Base-by-base conservation (phyloP, 331 rosid species). In the Quercus lobata region DNA sequence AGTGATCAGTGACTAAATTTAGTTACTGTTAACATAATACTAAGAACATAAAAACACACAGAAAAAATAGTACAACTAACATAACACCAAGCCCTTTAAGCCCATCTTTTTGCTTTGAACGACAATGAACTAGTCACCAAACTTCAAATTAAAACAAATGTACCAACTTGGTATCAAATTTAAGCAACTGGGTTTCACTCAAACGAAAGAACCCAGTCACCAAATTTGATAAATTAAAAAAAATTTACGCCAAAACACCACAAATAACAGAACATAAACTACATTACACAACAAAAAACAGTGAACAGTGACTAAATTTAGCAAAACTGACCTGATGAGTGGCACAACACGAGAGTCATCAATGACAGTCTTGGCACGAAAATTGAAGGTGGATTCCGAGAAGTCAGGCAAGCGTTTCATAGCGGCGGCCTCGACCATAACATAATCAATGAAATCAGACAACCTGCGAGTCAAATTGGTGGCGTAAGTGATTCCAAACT, bases 371-470 rank as follows among this genome's bases (percentile, higher is more conserved):
- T 91, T 90, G 76, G 97, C 97, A 65, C 98, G 93, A 74, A 85
- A 75, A 83, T 92, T 94, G 87, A 91, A 94, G 17, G 89, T 86
- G 8, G 94, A 84, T 53, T 85, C 72, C 0, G 91, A 77, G 87
- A 84, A 92, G 53, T 91, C 84, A 6, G 95, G 94, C 74, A 88
- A 81, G 70, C 87, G 87, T 78, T 94, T 92, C 90, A 91, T 72
- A 27, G 88, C 71, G 41, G 97, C 96, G 52, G 98, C 98, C 84
- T 92, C 92, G 83, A 94, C 84, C 97, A 94, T 91, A 35, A 94
- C 79, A 68, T 76, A 85, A 81, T 94, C 98, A 17, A 91, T 69
- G 69, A 94, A 92, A 68, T 82, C 92, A 15, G 89, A 34, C 81
- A 92, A 71, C 76, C 83, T 83, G 30, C 37, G 56, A 46, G 73